These are phyloP conservation scores for Lithohypha guttulata DNA, from an alignment of 2,329 filamentous ascomycete species.

Conservation along the genomic window DNA sequence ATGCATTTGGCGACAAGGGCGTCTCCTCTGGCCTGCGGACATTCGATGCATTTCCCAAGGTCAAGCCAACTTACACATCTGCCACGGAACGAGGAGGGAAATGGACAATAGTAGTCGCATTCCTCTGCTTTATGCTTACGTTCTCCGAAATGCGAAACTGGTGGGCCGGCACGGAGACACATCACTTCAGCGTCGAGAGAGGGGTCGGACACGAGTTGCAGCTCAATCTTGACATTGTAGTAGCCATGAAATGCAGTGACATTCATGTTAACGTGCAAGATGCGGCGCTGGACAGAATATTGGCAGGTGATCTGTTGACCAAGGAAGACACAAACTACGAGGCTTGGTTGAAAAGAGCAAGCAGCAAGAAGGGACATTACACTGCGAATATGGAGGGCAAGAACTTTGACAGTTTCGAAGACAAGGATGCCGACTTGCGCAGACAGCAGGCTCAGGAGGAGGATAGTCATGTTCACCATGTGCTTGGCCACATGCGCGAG, in stretches of 20 bases:
- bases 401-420: constrained; percentile 43
- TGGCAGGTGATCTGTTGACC: constrained; percentile 63
- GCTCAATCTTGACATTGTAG: constrained; percentile 89
- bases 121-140: constrained; percentile 64
- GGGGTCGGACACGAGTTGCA: constrained; percentile 78
- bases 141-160: constrained; percentile 69
- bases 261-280: constrained; percentile 97
- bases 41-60: constrained; percentile 97
- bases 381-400: constrained; percentile 4
- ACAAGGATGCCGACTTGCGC: constrained; percentile 46
- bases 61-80: constrained; percentile 84
- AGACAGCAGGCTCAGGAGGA: constrained; percentile 40
- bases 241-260: constrained; percentile 76
- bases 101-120: constrained; percentile 75
- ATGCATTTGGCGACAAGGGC: constrained; percentile 64
- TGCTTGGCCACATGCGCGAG: constrained; percentile 60
- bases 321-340: constrained; percentile 70
- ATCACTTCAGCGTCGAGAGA: constrained; percentile 90
- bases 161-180: constrained; percentile 73
- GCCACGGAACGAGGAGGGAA: constrained; percentile 78
- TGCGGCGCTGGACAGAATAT: constrained; percentile 80
- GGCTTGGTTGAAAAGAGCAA: constrained; percentile 53
- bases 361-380: constrained; percentile 35
- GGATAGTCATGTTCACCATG: constrained; percentile 85
- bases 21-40: constrained; percentile 49